phyloP scores from a whole-genome alignment of 2,329 filamentous ascomycete species.

The Colletotrichum trifolii region DNA sequence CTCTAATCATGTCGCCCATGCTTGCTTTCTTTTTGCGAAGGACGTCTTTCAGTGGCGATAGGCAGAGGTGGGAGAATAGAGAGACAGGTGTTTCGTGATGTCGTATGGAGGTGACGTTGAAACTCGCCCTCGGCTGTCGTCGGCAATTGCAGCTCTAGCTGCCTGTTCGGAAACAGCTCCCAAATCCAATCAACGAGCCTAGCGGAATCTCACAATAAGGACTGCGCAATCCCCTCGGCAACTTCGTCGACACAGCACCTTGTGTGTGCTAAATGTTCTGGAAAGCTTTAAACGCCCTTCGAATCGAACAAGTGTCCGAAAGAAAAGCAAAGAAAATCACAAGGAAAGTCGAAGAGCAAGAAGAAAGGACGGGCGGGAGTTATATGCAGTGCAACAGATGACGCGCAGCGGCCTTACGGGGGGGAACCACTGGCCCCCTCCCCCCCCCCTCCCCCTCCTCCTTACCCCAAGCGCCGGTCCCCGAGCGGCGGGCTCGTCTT shows the following conservation, averaged over 20 bases:
- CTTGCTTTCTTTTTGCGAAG: not conserved
- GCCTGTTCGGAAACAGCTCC: not conserved
- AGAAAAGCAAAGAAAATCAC: not conserved
- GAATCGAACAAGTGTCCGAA: constrained; percentile 5
- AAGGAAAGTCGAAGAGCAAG: not conserved
- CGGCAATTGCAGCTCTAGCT: not conserved
- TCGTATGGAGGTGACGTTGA: not conserved
- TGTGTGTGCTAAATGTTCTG: too few species aligned
- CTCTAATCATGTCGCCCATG: constrained; percentile 35
- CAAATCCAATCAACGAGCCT: too few species aligned
- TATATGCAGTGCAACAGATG: constrained; percentile 30
- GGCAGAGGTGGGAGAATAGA: not conserved
- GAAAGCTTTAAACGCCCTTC: not conserved
- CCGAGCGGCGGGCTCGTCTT: too few species aligned
- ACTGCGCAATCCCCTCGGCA: not conserved
- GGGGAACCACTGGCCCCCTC: not conserved
- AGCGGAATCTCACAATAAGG: not conserved
- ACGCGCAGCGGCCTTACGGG: constrained; percentile 5
- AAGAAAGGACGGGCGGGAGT: constrained; percentile 6
- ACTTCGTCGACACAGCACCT: too few species aligned
- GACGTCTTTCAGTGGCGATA: too few species aligned
- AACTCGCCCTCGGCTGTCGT: constrained; percentile 11
- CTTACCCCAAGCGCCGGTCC: too few species aligned
- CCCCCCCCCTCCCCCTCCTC: not conserved
- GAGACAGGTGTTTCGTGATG: not conserved